Evolutionary conservation across 768 basidiomycete species (phyloP).

Genomic region (Krasilnikovozyma curviuscula): DNA sequence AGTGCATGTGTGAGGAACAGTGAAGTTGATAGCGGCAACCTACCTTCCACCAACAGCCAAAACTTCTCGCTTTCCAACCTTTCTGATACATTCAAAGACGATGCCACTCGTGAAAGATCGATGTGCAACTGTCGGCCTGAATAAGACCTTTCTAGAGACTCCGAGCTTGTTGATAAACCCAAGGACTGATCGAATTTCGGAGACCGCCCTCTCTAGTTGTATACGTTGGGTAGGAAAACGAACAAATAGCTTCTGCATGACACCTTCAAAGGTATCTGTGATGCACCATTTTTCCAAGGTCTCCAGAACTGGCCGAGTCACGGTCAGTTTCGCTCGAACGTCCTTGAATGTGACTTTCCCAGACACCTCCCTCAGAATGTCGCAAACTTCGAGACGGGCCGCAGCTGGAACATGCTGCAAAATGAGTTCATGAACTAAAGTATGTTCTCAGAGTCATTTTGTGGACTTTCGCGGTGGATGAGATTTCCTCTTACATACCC

Average conservation of each 20-base stretch:
- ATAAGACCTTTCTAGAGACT: slow-evolving; percentile 41
- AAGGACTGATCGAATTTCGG: slow-evolving; percentile 46
- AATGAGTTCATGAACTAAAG: slow-evolving; percentile 37
- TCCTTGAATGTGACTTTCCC: slow-evolving; percentile 2
- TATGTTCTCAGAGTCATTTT: neutral
- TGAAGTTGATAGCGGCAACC: neutral
- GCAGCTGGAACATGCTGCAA: slow-evolving; percentile 44
- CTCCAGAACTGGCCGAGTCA: slow-evolving; percentile 47
- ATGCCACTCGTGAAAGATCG: slow-evolving; percentile 54
- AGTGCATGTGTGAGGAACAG: neutral
- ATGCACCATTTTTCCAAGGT: slow-evolving; percentile 45
- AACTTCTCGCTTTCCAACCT: slow-evolving; percentile 16
- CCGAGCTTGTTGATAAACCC: slow-evolving; percentile 43
- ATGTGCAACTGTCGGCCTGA: slow-evolving; percentile 49
- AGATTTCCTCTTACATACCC: neutral
- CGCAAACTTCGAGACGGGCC: slow-evolving; percentile 38
- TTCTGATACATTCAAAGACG: slow-evolving; percentile 36
- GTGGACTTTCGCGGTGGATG: too few species aligned
- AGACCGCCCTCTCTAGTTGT: slow-evolving; percentile 17
- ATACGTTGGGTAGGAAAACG: slow-evolving; percentile 5
- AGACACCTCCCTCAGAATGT: slow-evolving; percentile 33
- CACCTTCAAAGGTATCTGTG: slow-evolving; percentile 5
- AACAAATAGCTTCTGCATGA: slow-evolving; percentile 10
- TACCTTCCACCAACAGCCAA: slow-evolving; percentile 23
- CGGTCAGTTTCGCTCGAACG: slow-evolving; percentile 12